These are phyloP conservation scores for Kalanchoe fedtschenkoi DNA, from an alignment of 164 flowering plant species.

Conservation along the genomic window DNA sequence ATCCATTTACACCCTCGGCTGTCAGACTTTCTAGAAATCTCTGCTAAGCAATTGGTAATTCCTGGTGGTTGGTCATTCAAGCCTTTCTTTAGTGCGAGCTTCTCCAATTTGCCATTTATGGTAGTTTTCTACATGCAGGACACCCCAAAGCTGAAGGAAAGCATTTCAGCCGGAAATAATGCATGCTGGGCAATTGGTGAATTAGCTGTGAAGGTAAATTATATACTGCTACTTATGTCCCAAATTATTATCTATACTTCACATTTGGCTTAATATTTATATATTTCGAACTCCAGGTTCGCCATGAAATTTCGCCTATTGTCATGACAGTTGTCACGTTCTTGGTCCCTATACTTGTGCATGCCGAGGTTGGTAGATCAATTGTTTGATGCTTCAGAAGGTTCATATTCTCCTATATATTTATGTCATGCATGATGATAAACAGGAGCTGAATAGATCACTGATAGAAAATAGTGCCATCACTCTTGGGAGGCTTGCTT, in stretches of 20 bases:
- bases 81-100: neutral
- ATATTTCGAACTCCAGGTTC: conserved; percentile 46
- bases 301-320: conserved; percentile 72
- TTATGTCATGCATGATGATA: conserved; percentile 11
- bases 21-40: conserved; percentile 67
- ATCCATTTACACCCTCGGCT: conserved; percentile 74
- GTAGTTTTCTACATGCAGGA: conserved; percentile 26
- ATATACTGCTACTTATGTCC: neutral
- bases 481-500: conserved; percentile 90
- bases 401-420: neutral
- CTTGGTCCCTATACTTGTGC: conserved; percentile 80
- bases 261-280: neutral
- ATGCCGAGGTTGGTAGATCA: conserved; percentile 55
- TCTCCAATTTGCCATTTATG: conserved; percentile 3
- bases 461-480: conserved; percentile 94
- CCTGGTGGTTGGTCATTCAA: neutral
- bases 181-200: conserved; percentile 99
- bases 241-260: neutral
- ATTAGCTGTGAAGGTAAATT: conserved; percentile 82
- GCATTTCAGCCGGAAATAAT: conserved; percentile 90
- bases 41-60: conserved; percentile 84
- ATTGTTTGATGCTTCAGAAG: neutral
- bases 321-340: conserved; percentile 64
- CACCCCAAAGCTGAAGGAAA: conserved; percentile 56
- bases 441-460: conserved; percentile 80